Base-by-base conservation (phyloP, 2,329 filamentous ascomycete species). In the Penicillium sp. region DNA sequence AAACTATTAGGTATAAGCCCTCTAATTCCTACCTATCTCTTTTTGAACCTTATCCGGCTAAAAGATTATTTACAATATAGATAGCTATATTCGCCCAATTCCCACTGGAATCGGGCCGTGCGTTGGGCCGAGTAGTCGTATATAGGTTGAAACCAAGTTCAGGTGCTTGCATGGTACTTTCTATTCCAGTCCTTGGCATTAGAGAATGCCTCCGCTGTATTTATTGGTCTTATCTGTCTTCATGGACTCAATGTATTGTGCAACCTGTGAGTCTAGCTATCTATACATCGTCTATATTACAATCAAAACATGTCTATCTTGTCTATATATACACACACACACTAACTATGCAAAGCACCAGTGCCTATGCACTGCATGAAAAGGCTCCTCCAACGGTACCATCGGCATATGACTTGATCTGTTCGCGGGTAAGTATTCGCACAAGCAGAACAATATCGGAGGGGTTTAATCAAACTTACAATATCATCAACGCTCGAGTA, bases 321-420 rank as follows among this genome's bases (percentile, higher is more conserved):
- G 1, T 36, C 15, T 36, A n/a, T 36, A 36, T 36, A 36, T n/a
- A 36, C 35, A 36, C 33, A 17, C n/a, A 2, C 7, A 36, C n/a
- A n/a, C n/a, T n/a, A n/a, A n/a, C n/a, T n/a, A n/a, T 36, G 35
- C 35, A 36, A 36, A n/a, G 17, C 7, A 36, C 1, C 1, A 36
- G n/a, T n/a, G 17, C 17, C 35, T 36, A 36, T 6, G 4, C 35
- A 36, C 17, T 39, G 44, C 44, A 47, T 31, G 44, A 47, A 33
- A 47, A 47, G 6, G 21, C 9, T 31, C 44, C 44, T 19, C 44
- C 44, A 15, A 47, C 44, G 10, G 44, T 33, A 47, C 29, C n/a
- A 31, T 47, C 27, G n/a, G n/a, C 44, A 35, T 47, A 47, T 27
- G 44, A 47, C n/a, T 35, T 47, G 25, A 47, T 47, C 44, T 47